Percentiles rank a stretch among this genome's conserved stretches.
Conservation (phyloP, 108 stramenopile genomes). For the Cyclotella kingstonii region DNA sequence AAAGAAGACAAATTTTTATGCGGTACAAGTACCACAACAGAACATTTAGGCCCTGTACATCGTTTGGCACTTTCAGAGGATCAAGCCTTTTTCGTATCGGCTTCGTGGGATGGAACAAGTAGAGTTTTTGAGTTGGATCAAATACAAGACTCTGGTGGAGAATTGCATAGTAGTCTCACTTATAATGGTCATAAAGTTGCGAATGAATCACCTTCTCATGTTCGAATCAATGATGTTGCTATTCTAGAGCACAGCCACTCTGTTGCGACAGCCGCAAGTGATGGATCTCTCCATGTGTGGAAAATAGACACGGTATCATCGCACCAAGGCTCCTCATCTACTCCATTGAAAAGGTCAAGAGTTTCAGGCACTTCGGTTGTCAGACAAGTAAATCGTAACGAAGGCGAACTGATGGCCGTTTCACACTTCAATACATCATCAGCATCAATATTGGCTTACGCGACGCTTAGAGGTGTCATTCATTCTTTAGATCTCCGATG, state of each 20-base stretch:
- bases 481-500: constrained; percentile 83
- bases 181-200: constrained; percentile 64
- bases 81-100: constrained; percentile 89
- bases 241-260: constrained; percentile 90
- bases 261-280: constrained; percentile 82
- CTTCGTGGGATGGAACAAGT: constrained; percentile 88
- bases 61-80: constrained; percentile 90
- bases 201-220: background rate
- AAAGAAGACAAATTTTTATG: constrained; percentile 82
- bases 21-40: constrained; percentile 50
- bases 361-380: constrained; percentile 65
- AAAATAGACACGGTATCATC: constrained; percentile 67
- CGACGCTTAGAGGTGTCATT: constrained; percentile 74
- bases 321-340: constrained; percentile 17
- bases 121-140: constrained; percentile 89
- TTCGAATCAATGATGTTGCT: constrained; percentile 82
- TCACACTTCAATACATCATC: constrained; percentile 89
- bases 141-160: constrained; percentile 70
- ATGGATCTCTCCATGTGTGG: constrained; percentile 91
- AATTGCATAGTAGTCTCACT: constrained; percentile 77
- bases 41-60: constrained; percentile 83
- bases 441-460: constrained; percentile 80
- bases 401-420: constrained; percentile 88
- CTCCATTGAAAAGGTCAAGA: constrained; percentile 34
- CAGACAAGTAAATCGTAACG: constrained; percentile 50